Evolutionary conservation across 306 rosid genomes (phyloP).

Genomic region (Vachellia pachyceras): DNA sequence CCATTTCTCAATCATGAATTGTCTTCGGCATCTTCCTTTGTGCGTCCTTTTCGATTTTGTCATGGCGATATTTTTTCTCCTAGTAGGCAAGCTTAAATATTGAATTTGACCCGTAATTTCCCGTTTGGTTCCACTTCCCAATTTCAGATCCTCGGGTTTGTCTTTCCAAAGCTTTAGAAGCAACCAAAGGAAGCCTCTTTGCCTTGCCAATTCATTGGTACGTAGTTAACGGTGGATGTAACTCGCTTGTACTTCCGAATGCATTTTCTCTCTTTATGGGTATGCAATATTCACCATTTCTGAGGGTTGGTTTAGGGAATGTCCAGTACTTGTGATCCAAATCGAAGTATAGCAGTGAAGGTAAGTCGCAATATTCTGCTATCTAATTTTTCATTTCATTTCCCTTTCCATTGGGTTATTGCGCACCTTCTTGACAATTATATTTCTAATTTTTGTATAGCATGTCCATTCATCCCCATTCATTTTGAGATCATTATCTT

Average conservation of each 20-base stretch:
- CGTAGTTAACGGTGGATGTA: background rate
- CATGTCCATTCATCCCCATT: background rate
- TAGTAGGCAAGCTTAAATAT: background rate
- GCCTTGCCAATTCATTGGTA: constrained; percentile 51
- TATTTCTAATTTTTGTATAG: background rate
- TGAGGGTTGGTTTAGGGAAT: constrained; percentile 46
- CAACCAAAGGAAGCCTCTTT: constrained; percentile 44
- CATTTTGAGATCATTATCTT: constrained; percentile 5
- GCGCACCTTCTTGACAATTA: too few relatives aligned
- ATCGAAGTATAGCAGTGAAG: constrained; percentile 64
- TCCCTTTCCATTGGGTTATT: too few relatives aligned
- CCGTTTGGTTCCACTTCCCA: background rate
- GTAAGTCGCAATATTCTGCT: constrained; percentile 37
- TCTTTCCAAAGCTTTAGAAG: constrained; percentile 50
- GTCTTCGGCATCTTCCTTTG: constrained; percentile 72
- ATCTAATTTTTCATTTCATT: background rate
- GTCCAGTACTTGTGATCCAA: constrained; percentile 42
- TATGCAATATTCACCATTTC: constrained; percentile 14
- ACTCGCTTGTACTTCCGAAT: background rate
- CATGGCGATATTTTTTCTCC: background rate
- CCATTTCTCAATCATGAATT: constrained; percentile 54
- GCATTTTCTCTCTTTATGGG: background rate
- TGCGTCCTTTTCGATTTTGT: constrained; percentile 25
- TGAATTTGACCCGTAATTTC: background rate
- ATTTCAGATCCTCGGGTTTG: constrained; percentile 62